A percentile compares a stretch with the other conserved stretches of the same genome.
These are phyloP conservation scores for Rhizophora mangle DNA, from an alignment of 345 rosid genomes.

Conservation along the genomic window DNA sequence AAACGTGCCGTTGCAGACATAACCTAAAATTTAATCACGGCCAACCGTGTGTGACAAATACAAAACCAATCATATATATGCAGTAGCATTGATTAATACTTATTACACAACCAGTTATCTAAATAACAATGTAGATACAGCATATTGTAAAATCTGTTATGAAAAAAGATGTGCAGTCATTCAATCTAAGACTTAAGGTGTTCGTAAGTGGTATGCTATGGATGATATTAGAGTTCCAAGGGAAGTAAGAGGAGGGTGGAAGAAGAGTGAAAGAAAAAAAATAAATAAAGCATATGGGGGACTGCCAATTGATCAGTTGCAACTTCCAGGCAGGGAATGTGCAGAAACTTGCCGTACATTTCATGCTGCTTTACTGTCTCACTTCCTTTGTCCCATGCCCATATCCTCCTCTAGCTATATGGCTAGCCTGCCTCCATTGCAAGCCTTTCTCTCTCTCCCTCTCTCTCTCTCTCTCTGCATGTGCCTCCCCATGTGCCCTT, in stretches of 20 bases:
- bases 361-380: conserved; percentile 48
- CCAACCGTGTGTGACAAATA: no score
- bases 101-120: no score
- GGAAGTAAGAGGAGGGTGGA: not conserved
- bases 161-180: no score
- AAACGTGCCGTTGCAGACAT: no score
- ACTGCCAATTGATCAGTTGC: conserved; percentile 7
- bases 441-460: not conserved
- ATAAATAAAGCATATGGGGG: not conserved
- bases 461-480: not conserved
- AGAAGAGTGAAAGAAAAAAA: not conserved
- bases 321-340: conserved; percentile 56
- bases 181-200: no score
- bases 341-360: conserved; percentile 56
- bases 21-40: no score
- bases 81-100: no score
- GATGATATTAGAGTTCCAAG: no score
- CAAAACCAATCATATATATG: no score
- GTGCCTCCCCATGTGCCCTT: conserved; percentile 18
- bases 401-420: not conserved
- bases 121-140: no score
- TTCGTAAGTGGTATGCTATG: no score
- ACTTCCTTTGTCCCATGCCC: conserved; percentile 18
- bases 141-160: no score
- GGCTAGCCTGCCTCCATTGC: not conserved